A percentile compares a stretch with the other conserved stretches of the same genome.
Evolutionary conservation across 1,284 basidiomycete species (phyloP).

Genomic region (Puccinia horiana): DNA sequence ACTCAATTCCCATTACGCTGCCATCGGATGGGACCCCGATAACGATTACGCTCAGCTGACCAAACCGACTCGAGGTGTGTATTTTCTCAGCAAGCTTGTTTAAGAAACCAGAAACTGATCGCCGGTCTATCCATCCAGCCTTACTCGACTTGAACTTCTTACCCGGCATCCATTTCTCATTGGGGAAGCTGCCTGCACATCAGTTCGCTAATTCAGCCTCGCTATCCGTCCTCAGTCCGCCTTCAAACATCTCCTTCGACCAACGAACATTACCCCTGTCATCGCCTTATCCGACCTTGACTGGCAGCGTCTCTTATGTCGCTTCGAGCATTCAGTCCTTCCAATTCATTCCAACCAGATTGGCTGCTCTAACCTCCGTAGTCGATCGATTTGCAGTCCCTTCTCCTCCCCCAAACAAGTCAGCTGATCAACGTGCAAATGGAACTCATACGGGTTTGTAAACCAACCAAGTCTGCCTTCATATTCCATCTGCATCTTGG

Average conservation of each 20-base stretch:
- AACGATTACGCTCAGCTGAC: slow-evolving; percentile 46
- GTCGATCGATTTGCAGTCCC: slow-evolving; percentile 40
- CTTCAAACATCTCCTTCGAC: slow-evolving; percentile 20
- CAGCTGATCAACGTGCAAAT: neutral
- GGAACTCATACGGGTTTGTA: slow-evolving; percentile 34
- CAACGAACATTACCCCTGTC: slow-evolving; percentile 10
- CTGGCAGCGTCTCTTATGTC: slow-evolving; percentile 40
- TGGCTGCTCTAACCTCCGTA: slow-evolving; percentile 30
- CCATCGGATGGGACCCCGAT: slow-evolving; percentile 42
- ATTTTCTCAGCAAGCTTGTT: neutral
- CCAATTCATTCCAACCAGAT: slow-evolving; percentile 32
- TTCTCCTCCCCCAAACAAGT: slow-evolving; percentile 21
- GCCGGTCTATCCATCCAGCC: neutral
- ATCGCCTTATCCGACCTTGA: slow-evolving; percentile 34
- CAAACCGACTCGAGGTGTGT: slow-evolving; percentile 37
- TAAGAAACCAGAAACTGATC: slow-evolving; percentile 1
- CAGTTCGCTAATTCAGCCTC: slow-evolving; percentile 46
- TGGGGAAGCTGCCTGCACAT: slow-evolving; percentile 36
- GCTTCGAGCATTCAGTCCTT: slow-evolving; percentile 31
- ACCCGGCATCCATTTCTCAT: slow-evolving; percentile 40
- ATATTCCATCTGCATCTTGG: neutral
- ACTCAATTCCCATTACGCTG: slow-evolving; percentile 14
- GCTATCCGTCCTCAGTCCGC: slow-evolving; percentile 44
- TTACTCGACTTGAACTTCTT: slow-evolving; percentile 40
- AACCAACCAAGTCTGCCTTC: slow-evolving; percentile 28